These are phyloP conservation scores for Mycena latifolia DNA, from an alignment of 768 basidiomycete species.

Conservation along the genomic window DNA sequence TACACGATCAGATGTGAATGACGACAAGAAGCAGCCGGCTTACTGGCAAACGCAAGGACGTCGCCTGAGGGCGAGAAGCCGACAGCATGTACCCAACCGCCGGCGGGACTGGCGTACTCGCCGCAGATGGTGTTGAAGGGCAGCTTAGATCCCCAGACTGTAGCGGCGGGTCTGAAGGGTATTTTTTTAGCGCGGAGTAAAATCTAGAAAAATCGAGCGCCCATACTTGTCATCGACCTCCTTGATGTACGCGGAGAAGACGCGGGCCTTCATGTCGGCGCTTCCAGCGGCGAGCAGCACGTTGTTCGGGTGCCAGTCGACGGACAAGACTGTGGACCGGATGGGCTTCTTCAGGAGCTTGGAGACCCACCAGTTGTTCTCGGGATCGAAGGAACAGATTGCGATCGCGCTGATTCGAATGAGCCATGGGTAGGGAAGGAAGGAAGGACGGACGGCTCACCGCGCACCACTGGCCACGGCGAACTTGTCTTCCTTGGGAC, in stretches of 20 bases:
- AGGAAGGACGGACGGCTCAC: conserved; percentile 53
- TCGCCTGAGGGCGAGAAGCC: conserved; percentile 98
- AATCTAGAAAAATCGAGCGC: neutral
- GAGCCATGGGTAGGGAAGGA: neutral
- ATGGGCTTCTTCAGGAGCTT: conserved; percentile 98
- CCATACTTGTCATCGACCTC: conserved; percentile 92
- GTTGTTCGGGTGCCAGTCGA: conserved; percentile 99
- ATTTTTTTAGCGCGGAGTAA: conserved; percentile 17
- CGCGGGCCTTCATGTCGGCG: conserved; percentile 97
- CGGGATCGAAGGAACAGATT: conserved; percentile 96
- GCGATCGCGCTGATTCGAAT: conserved; percentile 79
- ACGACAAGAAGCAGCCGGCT: conserved; percentile 46
- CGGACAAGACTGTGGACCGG: conserved; percentile 89
- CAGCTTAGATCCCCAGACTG: conserved; percentile 97
- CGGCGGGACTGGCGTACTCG: conserved; percentile 88
- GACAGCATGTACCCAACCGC: conserved; percentile 98
- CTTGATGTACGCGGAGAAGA: conserved; percentile 99
- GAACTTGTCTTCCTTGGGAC: conserved; percentile 98
- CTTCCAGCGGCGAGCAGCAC: conserved; percentile 97
- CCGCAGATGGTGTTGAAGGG: conserved; percentile 99
- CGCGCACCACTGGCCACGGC: conserved; percentile 97
- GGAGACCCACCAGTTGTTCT: conserved; percentile 99
- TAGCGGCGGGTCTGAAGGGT: conserved; percentile 76
- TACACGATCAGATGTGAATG: neutral
- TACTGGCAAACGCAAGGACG: conserved; percentile 91